These are phyloP conservation scores for Penicillium flavigenum DNA, from an alignment of 495 filamentous ascomycete species.

Conservation along the genomic window DNA sequence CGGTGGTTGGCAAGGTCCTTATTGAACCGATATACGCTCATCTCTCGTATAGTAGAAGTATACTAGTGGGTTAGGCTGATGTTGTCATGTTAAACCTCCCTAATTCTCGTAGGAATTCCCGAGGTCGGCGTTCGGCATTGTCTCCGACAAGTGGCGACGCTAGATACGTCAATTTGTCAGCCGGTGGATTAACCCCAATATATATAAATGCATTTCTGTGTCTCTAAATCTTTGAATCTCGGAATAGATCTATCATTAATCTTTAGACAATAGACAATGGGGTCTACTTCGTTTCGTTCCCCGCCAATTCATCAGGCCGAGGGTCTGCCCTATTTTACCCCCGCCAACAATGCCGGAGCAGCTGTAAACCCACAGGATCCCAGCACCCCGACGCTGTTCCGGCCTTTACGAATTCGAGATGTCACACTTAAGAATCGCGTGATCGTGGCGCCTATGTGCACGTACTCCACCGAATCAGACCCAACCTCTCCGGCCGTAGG, in stretches of 20 bases:
- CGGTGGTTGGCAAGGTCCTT: conserved; percentile 3
- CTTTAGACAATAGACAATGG: conserved; percentile 16
- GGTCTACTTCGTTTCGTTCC: conserved; percentile 18
- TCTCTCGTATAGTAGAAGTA: too few relatives aligned
- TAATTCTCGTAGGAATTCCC: neutral
- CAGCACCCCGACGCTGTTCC: conserved; percentile 61
- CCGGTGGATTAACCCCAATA: neutral
- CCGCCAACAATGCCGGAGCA: conserved; percentile 55
- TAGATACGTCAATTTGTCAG: conserved; percentile 10
- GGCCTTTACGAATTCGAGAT: conserved; percentile 63
- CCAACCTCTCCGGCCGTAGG: conserved; percentile 48
- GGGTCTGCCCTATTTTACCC: conserved; percentile 56
- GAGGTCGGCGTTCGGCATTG: neutral
- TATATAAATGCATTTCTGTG: neutral
- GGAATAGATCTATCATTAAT: neutral
- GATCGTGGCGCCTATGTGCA: conserved; percentile 58
- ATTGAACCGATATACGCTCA: conserved; percentile 1
- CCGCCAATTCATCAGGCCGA: conserved; percentile 21
- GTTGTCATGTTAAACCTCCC: too few relatives aligned
- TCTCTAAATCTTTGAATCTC: too few relatives aligned
- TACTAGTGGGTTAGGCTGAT: too few relatives aligned
- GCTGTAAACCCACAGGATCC: conserved; percentile 42
- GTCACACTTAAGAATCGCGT: conserved; percentile 74
- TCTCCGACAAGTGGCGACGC: too few relatives aligned
- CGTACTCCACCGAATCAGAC: conserved; percentile 58